A percentile compares a stretch with the other conserved stretches of the same genome.
These are phyloP conservation scores for Russula sp. DNA, from an alignment of 768 basidiomycete genomes.

Conservation along the genomic window DNA sequence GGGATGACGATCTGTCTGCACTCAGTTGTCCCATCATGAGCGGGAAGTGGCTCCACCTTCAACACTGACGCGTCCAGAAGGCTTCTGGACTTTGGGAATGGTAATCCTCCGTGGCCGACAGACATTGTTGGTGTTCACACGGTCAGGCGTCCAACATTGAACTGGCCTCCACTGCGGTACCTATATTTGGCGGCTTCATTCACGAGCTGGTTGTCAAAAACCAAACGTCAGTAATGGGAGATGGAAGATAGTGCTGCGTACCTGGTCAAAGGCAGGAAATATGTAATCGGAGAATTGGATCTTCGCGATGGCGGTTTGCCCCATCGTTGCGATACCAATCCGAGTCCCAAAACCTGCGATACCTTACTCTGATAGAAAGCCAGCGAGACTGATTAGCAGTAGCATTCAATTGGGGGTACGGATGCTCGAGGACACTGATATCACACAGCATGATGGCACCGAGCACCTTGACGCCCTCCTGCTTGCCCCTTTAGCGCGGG, in stretches of 20 bases:
- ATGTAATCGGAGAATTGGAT: constrained; percentile 90
- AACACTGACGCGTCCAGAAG: constrained; percentile 89
- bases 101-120: constrained; percentile 86
- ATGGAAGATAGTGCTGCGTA: constrained; percentile 28
- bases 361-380: constrained; percentile 92
- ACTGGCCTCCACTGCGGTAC: constrained; percentile 83
- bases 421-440: constrained; percentile 47
- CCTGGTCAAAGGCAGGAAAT: constrained; percentile 93
- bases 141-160: constrained; percentile 73
- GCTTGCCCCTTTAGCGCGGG: constrained; percentile 35
- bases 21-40: background rate
- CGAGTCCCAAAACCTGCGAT: constrained; percentile 79
- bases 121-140: constrained; percentile 86
- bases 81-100: constrained; percentile 95
- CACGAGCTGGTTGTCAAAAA: constrained; percentile 51
- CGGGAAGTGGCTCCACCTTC: constrained; percentile 46
- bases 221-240: background rate
- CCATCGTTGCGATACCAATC: constrained; percentile 87
- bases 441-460: constrained; percentile 79
- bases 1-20: constrained; percentile 68
- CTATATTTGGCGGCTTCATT: constrained; percentile 94
- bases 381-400: constrained; percentile 33
- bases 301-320: constrained; percentile 91
- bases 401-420: background rate
- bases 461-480: constrained; percentile 57